These are phyloP conservation scores for Rhinocladiella similis DNA, from an alignment of 2,329 filamentous ascomycete species.

Conservation along the genomic window DNA sequence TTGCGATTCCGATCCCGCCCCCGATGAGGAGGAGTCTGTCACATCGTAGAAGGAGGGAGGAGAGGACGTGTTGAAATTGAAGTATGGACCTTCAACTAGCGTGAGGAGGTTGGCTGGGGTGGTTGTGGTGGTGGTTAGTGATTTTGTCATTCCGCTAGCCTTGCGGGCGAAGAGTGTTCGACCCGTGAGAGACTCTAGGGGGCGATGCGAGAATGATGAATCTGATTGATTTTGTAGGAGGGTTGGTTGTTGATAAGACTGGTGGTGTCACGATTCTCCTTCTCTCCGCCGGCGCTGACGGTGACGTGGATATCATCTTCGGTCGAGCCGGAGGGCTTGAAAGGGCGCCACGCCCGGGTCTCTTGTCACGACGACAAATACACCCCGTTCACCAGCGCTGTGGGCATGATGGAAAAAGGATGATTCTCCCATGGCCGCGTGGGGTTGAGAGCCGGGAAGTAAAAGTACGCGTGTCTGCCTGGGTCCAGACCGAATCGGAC, in stretches of 20 bases:
- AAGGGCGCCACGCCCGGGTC: not conserved
- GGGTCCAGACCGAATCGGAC: slow-evolving; percentile 40
- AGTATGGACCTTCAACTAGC: slow-evolving; percentile 45
- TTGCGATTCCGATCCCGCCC: slow-evolving; percentile 53
- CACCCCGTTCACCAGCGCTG: not conserved
- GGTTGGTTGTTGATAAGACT: too few relatives aligned
- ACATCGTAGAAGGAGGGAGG: slow-evolving; percentile 30
- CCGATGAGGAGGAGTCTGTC: slow-evolving; percentile 45
- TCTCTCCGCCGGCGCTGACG: too few relatives aligned
- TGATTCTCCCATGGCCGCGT: slow-evolving; percentile 54
- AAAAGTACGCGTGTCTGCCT: slow-evolving; percentile 46
- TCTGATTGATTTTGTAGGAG: too few relatives aligned
- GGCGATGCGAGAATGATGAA: not conserved
- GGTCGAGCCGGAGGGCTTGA: too few relatives aligned
- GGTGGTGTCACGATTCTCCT: too few relatives aligned
- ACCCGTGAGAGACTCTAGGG: not conserved
- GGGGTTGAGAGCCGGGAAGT: slow-evolving; percentile 50
- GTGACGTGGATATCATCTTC: too few relatives aligned
- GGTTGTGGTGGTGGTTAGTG: slow-evolving; percentile 28
- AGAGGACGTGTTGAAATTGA: slow-evolving; percentile 29
- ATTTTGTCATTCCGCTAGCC: slow-evolving; percentile 37
- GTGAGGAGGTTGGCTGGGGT: slow-evolving; percentile 39
- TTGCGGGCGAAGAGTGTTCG: not conserved
- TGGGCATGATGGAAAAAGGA: slow-evolving; percentile 41
- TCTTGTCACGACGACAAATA: not conserved